These are phyloP conservation scores for Globisporangium canariense DNA, from an alignment of 352 stramenopile genomes.

Conservation along the genomic window DNA sequence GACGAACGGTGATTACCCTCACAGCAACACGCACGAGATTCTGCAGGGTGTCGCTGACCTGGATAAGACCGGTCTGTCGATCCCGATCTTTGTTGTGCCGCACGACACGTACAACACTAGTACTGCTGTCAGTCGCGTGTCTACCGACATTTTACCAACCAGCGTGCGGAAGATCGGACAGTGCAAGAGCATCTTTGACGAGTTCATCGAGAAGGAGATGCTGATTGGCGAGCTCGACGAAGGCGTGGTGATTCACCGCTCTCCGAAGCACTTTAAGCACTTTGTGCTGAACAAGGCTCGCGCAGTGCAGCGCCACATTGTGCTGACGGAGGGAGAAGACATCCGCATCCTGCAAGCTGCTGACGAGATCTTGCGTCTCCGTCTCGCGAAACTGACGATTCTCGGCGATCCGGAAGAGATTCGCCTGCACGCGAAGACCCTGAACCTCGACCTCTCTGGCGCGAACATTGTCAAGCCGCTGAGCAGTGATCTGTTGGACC, in stretches of 20 bases:
- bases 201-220: slow-evolving; percentile 60
- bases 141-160: slow-evolving; percentile 64
- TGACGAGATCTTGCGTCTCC: slow-evolving; percentile 62
- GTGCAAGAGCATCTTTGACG: slow-evolving; percentile 60
- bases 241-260: slow-evolving; percentile 56
- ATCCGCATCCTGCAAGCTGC: slow-evolving; percentile 78
- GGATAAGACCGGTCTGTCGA: slow-evolving; percentile 61
- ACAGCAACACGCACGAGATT: slow-evolving; percentile 73
- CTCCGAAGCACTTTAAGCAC: slow-evolving; percentile 85
- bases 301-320: slow-evolving; percentile 69
- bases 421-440: slow-evolving; percentile 52
- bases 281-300: slow-evolving; percentile 81
- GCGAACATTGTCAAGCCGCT: slow-evolving; percentile 61
- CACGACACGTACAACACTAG: slow-evolving; percentile 65
- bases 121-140: slow-evolving; percentile 51
- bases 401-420: slow-evolving; percentile 76
- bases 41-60: slow-evolving; percentile 62
- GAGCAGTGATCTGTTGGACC: slow-evolving; percentile 43
- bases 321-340: slow-evolving; percentile 83
- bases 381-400: slow-evolving; percentile 73
- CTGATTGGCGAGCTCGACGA: slow-evolving; percentile 67
- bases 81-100: slow-evolving; percentile 70
- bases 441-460: slow-evolving; percentile 57
- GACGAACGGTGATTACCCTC: slow-evolving; percentile 73
- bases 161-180: slow-evolving; percentile 70